phyloP scores from a whole-genome alignment of 2,329 filamentous ascomycete species.

The Trichoderma polysporum region DNA sequence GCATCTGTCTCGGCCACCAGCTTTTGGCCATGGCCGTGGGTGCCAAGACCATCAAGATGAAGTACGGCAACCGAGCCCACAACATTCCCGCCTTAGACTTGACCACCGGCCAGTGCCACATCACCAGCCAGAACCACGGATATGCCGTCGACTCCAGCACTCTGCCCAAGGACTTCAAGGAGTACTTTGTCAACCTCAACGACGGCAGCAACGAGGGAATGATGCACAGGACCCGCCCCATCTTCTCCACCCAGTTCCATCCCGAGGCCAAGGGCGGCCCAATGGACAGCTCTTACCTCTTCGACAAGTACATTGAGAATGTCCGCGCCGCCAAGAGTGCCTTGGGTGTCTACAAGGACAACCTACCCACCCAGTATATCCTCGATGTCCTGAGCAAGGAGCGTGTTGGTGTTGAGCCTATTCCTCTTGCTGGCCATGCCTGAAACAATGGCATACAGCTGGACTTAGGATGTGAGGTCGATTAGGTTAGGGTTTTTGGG shows the following conservation, averaged over 20 bases:
- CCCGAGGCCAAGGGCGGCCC: conserved; percentile 97
- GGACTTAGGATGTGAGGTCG: not conserved
- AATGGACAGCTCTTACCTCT: conserved; percentile 92
- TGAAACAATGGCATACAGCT: conserved; percentile 28
- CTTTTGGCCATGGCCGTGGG: conserved; percentile 87
- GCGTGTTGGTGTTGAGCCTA: conserved; percentile 81
- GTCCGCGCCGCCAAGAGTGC: conserved; percentile 86
- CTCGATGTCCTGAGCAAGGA: conserved; percentile 92
- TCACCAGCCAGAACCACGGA: conserved; percentile 97
- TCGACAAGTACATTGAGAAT: conserved; percentile 92
- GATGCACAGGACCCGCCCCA: conserved; percentile 93
- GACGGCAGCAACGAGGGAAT: conserved; percentile 96
- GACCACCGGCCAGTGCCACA: conserved; percentile 96
- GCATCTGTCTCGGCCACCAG: conserved; percentile 97
- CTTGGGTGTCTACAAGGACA: conserved; percentile 78
- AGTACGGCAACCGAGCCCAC: conserved; percentile 98
- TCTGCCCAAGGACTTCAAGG: conserved; percentile 84
- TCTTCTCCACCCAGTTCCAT: conserved; percentile 99
- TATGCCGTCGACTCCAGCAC: conserved; percentile 89
- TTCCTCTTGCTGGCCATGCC: conserved; percentile 52
- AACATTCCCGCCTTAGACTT: conserved; percentile 96
- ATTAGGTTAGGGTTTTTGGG: not conserved
- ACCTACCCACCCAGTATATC: conserved; percentile 81
- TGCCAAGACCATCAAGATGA: conserved; percentile 91
- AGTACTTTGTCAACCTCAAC: conserved; percentile 98